These are phyloP conservation scores for Pythium myriotylum DNA, from an alignment of 352 stramenopile species.

Conservation along the genomic window DNA sequence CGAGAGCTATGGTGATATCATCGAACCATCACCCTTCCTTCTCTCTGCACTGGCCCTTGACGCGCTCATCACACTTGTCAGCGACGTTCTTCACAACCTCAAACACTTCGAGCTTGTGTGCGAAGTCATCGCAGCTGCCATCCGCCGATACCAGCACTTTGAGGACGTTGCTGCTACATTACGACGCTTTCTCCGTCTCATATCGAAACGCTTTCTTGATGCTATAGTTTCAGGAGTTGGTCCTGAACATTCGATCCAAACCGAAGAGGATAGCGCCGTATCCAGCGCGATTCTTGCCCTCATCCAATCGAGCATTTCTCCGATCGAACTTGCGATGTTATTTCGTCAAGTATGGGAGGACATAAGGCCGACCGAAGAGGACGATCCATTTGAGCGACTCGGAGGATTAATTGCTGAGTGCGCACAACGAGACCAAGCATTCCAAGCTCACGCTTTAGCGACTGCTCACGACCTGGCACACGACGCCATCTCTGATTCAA, in stretches of 20 bases:
- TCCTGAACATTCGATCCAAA: background rate
- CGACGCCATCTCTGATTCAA: constrained; percentile 27
- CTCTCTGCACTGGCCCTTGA: background rate
- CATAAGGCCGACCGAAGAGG: background rate
- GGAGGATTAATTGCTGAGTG: constrained; percentile 19
- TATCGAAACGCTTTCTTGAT: constrained; percentile 2
- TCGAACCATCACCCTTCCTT: background rate
- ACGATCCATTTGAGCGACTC: constrained; percentile 9
- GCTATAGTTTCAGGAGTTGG: background rate
- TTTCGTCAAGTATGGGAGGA: constrained; percentile 18
- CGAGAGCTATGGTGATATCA: background rate
- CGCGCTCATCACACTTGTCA: background rate
- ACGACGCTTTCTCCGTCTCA: constrained; percentile 5
- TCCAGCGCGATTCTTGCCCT: constrained; percentile 20
- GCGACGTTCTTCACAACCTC: too few species aligned
- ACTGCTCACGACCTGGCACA: constrained; percentile 39
- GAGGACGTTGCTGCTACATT: background rate
- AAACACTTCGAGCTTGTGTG: background rate
- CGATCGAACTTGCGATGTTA: constrained; percentile 14
- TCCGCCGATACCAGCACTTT: background rate
- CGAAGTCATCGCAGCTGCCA: background rate
- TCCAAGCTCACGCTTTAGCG: constrained; percentile 28
- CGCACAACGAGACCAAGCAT: constrained; percentile 11
- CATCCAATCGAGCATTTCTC: constrained; percentile 21
- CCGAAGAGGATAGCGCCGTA: background rate